These are phyloP conservation scores for Pseudomicrostroma phylloplanum DNA, from an alignment of 1,284 basidiomycete genomes.

Conservation along the genomic window DNA sequence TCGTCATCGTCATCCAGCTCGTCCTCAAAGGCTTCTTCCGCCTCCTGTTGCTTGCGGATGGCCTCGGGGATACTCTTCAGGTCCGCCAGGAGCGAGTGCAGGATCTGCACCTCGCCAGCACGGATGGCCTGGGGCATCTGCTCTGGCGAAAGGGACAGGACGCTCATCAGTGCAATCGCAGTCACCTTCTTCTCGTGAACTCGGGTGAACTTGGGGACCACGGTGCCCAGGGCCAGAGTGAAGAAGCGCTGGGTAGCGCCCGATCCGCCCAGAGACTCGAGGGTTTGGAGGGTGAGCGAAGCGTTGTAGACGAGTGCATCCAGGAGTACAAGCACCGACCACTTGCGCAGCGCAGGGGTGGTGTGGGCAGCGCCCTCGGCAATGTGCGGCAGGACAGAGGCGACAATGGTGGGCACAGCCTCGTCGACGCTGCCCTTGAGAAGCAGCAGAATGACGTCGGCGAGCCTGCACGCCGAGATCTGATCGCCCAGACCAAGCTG, in stretches of 20 bases:
- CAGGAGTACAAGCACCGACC: conserved; percentile 74
- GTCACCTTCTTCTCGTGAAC: conserved; percentile 85
- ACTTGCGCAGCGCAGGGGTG: conserved; percentile 64
- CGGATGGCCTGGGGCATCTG: conserved; percentile 34
- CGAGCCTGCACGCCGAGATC: conserved; percentile 77
- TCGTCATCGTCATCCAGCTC: conserved; percentile 29
- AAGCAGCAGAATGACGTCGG: conserved; percentile 73
- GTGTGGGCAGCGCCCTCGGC: conserved; percentile 8
- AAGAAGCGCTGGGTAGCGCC: conserved; percentile 66
- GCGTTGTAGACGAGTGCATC: conserved; percentile 82
- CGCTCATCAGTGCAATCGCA: conserved; percentile 60
- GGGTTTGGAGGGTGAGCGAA: conserved; percentile 65
- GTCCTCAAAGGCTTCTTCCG: conserved; percentile 41
- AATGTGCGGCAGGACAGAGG: conserved; percentile 27
- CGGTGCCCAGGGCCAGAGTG: conserved; percentile 66
- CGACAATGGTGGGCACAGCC: conserved; percentile 34
- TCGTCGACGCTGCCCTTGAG: conserved; percentile 64
- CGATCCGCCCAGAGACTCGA: conserved; percentile 57
- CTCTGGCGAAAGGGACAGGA: conserved; percentile 31
- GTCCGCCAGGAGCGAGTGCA: conserved; percentile 30
- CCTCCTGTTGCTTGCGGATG: conserved; percentile 35
- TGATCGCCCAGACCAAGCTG: conserved; percentile 72
- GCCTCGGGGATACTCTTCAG: conserved; percentile 38
- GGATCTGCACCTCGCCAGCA: conserved; percentile 23
- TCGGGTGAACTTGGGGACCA: conserved; percentile 63